phyloP scores from a whole-genome alignment of 2,329 filamentous ascomycete genomes.

The Stagonosporopsis vannaccii region DNA sequence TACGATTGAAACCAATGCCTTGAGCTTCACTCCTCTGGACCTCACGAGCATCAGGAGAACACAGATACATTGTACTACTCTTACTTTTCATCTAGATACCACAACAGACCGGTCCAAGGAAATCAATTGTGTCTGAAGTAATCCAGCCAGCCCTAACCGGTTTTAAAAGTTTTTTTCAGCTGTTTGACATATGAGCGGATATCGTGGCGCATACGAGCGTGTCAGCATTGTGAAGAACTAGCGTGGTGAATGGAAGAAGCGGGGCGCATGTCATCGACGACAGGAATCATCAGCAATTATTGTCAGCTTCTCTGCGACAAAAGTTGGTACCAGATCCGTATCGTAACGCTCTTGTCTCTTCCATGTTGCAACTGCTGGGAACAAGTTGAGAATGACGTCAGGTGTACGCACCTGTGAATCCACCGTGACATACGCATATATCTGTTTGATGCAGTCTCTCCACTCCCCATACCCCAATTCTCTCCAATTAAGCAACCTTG shows the following conservation, averaged over 20 bases:
- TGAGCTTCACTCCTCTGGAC: too few species aligned
- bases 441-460: background rate
- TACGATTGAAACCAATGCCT: too few species aligned
- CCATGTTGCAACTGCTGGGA: slow-evolving; percentile 1
- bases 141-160: too few species aligned
- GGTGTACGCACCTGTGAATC: slow-evolving; percentile 25
- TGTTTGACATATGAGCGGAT: too few species aligned
- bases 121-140: too few species aligned
- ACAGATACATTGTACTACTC: too few species aligned
- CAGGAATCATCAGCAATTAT: background rate
- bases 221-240: background rate
- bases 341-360: background rate
- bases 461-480: background rate
- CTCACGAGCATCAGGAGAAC: too few species aligned
- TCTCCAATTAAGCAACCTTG: background rate
- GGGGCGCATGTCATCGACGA: background rate
- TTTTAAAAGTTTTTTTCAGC: too few species aligned
- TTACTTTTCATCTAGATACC: too few species aligned
- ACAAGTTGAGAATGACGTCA: slow-evolving; percentile 36
- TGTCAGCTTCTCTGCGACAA: background rate
- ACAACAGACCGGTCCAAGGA: too few species aligned
- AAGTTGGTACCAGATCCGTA: background rate
- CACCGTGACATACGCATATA: slow-evolving; percentile 1
- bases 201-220: too few species aligned
- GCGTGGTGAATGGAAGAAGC: slow-evolving; percentile 3